Conservation (phyloP, 176 grass and related monocot species). For the Chrysopogon serrulatus region DNA sequence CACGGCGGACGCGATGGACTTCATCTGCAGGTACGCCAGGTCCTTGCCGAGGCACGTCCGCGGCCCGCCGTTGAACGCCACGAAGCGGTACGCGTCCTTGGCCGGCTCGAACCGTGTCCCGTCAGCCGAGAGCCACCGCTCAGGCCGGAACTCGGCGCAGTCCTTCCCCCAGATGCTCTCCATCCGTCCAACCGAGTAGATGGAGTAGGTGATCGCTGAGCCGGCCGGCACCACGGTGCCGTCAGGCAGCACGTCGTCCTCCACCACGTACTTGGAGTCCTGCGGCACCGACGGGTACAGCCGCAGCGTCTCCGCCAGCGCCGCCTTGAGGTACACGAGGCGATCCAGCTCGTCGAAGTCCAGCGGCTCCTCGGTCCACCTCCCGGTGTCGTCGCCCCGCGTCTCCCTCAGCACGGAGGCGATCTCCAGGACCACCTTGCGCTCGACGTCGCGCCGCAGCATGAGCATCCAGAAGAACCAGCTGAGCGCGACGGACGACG, state of each 20-base stretch:
- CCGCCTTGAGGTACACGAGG: slow-evolving; percentile 86
- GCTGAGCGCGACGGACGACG: slow-evolving; percentile 90
- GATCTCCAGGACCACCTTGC: slow-evolving; percentile 66
- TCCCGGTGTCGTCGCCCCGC: slow-evolving; percentile 51
- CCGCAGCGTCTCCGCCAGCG: slow-evolving; percentile 76
- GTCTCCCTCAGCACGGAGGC: slow-evolving; percentile 60
- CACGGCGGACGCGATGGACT: slow-evolving; percentile 87
- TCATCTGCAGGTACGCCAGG: slow-evolving; percentile 95
- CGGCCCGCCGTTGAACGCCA: slow-evolving; percentile 91
- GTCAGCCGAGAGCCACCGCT: slow-evolving; percentile 76
- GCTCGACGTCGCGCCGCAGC: slow-evolving; percentile 70
- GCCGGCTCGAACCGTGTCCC: slow-evolving; percentile 61
- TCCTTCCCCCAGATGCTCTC: slow-evolving; percentile 92
- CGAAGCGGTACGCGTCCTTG: slow-evolving; percentile 86
- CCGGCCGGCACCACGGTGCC: slow-evolving; percentile 77
- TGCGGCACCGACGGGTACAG: slow-evolving; percentile 91
- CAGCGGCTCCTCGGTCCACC: slow-evolving; percentile 65
- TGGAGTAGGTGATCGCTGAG: slow-evolving; percentile 91
- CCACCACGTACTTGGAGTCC: slow-evolving; percentile 89
- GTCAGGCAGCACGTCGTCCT: slow-evolving; percentile 82
- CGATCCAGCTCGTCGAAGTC: slow-evolving; percentile 86
- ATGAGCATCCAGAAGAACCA: slow-evolving; percentile 96
- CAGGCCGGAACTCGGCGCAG: slow-evolving; percentile 78
- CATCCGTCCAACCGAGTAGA: slow-evolving; percentile 91
- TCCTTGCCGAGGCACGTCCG: slow-evolving; percentile 95